phyloP scores from a whole-genome alignment of 805 yeast genomes.

The Ascoidea tarda region DNA sequence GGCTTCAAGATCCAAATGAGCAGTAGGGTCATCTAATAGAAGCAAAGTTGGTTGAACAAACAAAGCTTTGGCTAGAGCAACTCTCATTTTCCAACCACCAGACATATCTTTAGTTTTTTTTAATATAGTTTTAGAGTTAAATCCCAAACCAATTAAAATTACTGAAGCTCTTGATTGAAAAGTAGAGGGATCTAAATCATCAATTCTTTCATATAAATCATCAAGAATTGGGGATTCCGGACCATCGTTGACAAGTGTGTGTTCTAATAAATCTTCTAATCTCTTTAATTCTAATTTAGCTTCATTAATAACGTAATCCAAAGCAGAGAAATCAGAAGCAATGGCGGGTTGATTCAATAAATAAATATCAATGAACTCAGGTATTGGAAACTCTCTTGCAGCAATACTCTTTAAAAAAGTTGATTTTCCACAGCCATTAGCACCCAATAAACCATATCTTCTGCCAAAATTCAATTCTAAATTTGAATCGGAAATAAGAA shows the following conservation, averaged over 20 bases:
- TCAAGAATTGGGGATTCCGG: constrained; percentile 85
- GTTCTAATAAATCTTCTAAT: constrained; percentile 84
- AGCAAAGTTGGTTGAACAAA: constrained; percentile 95
- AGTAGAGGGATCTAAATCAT: constrained; percentile 89
- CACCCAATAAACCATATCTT: constrained; percentile 95
- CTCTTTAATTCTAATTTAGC: constrained; percentile 88
- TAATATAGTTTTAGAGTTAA: constrained; percentile 71
- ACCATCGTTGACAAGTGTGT: constrained; percentile 78
- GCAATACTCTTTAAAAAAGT: constrained; percentile 89
- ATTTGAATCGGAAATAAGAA: constrained; percentile 80
- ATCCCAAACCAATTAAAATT: constrained; percentile 94
- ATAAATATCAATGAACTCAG: constrained; percentile 82
- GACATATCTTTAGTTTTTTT: constrained; percentile 98
- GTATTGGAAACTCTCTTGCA: constrained; percentile 92
- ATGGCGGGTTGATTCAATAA: constrained; percentile 96
- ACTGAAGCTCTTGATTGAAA: constrained; percentile 95
- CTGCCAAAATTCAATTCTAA: constrained; percentile 94
- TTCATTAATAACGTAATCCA: constrained; percentile 93
- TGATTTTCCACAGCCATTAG: constrained; percentile 98
- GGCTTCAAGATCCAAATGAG: constrained; percentile 97
- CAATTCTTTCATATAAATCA: constrained; percentile 87
- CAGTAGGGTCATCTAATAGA: constrained; percentile 96
- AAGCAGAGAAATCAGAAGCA: constrained; percentile 81
- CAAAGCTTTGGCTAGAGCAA: constrained; percentile 92
- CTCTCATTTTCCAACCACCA: constrained; percentile 99